A percentile compares a stretch with the other conserved stretches of the same genome.
phyloP scores from a whole-genome alignment of 768 basidiomycete species.

The Suillus brevipes region DNA sequence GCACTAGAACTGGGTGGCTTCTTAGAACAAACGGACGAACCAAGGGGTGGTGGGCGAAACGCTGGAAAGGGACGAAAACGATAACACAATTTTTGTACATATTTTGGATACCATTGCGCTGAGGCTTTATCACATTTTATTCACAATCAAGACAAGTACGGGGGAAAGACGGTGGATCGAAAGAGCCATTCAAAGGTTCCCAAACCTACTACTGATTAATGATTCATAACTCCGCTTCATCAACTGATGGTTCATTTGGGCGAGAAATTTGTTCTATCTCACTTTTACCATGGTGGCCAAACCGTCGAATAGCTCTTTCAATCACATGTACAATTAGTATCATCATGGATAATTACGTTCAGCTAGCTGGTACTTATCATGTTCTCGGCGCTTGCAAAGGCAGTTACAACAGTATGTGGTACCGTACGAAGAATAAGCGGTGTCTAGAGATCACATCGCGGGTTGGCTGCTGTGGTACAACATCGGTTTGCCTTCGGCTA shows the following conservation, averaged over 20 bases:
- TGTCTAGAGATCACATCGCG: not conserved
- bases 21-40: constrained; percentile 51
- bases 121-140: not conserved
- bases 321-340: not conserved
- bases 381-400: not conserved
- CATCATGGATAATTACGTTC: not conserved
- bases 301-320: not conserved
- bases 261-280: not conserved
- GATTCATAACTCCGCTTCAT: not conserved
- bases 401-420: not conserved
- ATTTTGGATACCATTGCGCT: not conserved
- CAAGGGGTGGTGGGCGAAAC: constrained; percentile 17
- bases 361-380: not conserved
- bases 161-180: not conserved
- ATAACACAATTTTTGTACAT: constrained; percentile 11
- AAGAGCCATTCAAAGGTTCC: not conserved
- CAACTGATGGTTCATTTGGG: not conserved
- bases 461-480: not conserved
- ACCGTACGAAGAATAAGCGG: not conserved
- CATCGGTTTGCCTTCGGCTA: not conserved
- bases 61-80: constrained; percentile 29
- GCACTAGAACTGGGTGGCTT: constrained; percentile 89
- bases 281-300: not conserved
- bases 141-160: not conserved
- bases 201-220: not conserved